Percentiles rank a stretch among this genome's conserved stretches.
Evolutionary conservation across 2,329 filamentous ascomycete genomes (phyloP).

Genomic region (Rhinocladiella mackenziei): DNA sequence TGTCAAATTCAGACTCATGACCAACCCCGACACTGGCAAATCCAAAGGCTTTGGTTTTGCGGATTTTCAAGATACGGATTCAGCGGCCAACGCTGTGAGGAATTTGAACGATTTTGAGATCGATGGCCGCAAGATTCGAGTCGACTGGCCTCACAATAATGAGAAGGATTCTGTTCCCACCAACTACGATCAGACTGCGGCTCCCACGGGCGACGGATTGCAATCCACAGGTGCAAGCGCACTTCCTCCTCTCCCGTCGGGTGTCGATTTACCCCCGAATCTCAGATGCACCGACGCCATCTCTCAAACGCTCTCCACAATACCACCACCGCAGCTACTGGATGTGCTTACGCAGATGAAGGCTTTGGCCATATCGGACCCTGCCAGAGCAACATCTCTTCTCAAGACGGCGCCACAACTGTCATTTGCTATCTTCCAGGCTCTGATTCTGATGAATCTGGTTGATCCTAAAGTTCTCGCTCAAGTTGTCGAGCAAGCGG

Average conservation of each 20-base stretch:
- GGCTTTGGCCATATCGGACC: conserved; percentile 74
- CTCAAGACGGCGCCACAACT: conserved; percentile 87
- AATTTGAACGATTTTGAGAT: conserved; percentile 95
- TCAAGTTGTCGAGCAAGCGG: conserved; percentile 66
- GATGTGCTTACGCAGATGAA: conserved; percentile 96
- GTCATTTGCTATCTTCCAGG: conserved; percentile 91
- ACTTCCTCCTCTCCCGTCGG: conserved; percentile 77
- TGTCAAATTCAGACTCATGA: conserved; percentile 85
- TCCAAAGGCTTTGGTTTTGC: conserved; percentile 97
- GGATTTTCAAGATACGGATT: conserved; percentile 88
- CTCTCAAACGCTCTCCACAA: conserved; percentile 79
- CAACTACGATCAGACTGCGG: conserved; percentile 46
- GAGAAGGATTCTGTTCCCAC: conserved; percentile 61
- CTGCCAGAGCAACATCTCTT: conserved; percentile 77
- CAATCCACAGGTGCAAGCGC: conserved; percentile 31
- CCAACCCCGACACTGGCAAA: conserved; percentile 89
- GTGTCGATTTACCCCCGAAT: conserved; percentile 76
- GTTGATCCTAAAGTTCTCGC: conserved; percentile 80
- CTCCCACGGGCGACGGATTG: conserved; percentile 33
- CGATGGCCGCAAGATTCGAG: conserved; percentile 87
- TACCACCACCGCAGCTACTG: conserved; percentile 83
- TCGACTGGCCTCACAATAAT: conserved; percentile 94
- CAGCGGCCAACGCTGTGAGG: conserved; percentile 86
- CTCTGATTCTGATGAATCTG: conserved; percentile 84
- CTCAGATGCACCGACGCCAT: conserved; percentile 86